Conservation (phyloP, 2,329 filamentous ascomycete genomes). For the Fragosphaeria purpurea region DNA sequence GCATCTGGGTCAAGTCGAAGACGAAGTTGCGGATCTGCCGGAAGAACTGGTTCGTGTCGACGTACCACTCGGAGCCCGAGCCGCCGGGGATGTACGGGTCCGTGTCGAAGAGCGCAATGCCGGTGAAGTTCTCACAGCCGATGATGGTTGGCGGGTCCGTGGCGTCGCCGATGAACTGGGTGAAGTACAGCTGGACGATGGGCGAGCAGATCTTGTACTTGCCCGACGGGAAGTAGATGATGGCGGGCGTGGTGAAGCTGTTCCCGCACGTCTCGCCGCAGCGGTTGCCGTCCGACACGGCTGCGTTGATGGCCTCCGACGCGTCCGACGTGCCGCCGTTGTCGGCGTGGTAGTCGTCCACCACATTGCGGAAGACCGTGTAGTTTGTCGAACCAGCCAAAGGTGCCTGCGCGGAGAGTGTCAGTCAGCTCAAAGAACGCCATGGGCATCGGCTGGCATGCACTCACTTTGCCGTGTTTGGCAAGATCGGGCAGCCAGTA, state of each 20-base stretch:
- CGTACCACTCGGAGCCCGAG: background rate
- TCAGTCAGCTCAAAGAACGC: too few species aligned
- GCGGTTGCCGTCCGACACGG: conserved; percentile 38
- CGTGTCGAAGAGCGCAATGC: conserved; percentile 37
- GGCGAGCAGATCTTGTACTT: conserved; percentile 15
- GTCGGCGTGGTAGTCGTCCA: too few species aligned
- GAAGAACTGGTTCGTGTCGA: conserved; percentile 44
- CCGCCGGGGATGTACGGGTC: conserved; percentile 30
- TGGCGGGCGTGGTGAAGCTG: conserved; percentile 14
- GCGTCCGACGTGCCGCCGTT: too few species aligned
- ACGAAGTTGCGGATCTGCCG: conserved; percentile 50
- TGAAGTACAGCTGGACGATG: conserved; percentile 17
- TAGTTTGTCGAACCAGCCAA: too few species aligned
- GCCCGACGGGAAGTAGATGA: conserved; percentile 16
- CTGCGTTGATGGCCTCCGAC: conserved; percentile 54
- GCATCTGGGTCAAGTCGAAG: conserved; percentile 38
- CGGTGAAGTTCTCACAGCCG: conserved; percentile 4
- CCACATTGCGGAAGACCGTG: too few species aligned
- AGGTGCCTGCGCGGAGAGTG: too few species aligned
- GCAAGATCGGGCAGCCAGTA: too few species aligned
- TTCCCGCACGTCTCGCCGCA: conserved; percentile 19
- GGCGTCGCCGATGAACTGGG: conserved; percentile 15
- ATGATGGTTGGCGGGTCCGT: conserved; percentile 16
- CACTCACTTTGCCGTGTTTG: too few species aligned
- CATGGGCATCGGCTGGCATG: too few species aligned